Evolutionary conservation across 805 yeast species (phyloP).

Genomic region (Starmerella lactis-condensi): DNA sequence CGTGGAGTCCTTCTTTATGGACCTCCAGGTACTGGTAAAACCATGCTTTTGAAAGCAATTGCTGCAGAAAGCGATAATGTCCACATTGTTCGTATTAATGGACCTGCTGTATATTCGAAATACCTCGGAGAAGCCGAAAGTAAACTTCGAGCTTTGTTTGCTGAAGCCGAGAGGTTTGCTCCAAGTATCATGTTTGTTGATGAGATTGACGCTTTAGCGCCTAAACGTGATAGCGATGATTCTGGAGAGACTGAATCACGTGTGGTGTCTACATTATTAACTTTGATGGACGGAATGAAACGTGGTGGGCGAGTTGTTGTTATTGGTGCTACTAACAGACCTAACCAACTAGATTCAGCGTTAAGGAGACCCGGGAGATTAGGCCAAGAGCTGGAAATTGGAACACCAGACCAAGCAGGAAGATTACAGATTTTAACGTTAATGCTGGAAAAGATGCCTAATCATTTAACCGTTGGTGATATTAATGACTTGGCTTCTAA

Average conservation of each 20-base stretch:
- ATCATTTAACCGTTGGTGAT: conserved; percentile 34
- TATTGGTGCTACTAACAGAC: conserved; percentile 94
- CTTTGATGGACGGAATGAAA: conserved; percentile 98
- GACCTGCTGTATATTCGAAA: conserved; percentile 81
- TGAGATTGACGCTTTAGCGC: conserved; percentile 84
- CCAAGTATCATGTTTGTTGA: conserved; percentile 82
- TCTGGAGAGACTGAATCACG: conserved; percentile 79
- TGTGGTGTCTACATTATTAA: conserved; percentile 72
- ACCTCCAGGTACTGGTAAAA: conserved; percentile 94
- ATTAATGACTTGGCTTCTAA: conserved; percentile 47
- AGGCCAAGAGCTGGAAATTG: conserved; percentile 77
- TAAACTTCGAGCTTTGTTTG: conserved; percentile 60
- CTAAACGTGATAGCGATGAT: conserved; percentile 66
- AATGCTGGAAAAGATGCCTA: conserved; percentile 44
- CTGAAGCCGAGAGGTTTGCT: conserved; percentile 68
- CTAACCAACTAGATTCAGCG: conserved; percentile 94
- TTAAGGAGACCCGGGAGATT: conserved; percentile 74
- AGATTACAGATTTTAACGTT: conserved; percentile 53
- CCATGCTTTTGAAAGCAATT: conserved; percentile 67
- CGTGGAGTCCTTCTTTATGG: conserved; percentile 88
- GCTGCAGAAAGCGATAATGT: conserved; percentile 52
- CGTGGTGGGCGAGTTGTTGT: conserved; percentile 96
- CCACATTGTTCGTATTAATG: conserved; percentile 70
- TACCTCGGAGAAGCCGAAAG: conserved; percentile 89
- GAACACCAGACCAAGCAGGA: conserved; percentile 75